Percentiles rank a stretch among this genome's conserved stretches.
These are phyloP conservation scores for Neurospora tetrasperma DNA, from an alignment of 495 filamentous ascomycete species.

Conservation along the genomic window DNA sequence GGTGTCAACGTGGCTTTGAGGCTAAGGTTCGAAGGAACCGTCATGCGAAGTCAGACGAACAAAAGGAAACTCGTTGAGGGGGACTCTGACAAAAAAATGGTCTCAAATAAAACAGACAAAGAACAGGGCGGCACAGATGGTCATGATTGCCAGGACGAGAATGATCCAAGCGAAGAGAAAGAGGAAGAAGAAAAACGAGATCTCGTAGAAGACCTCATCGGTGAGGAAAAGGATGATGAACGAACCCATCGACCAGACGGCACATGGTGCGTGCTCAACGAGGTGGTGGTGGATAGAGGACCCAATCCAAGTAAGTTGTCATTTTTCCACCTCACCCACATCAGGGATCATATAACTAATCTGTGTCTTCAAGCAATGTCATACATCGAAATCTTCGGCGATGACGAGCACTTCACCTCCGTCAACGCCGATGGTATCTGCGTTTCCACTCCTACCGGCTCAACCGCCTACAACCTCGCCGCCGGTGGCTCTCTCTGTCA, in stretches of 20 bases:
- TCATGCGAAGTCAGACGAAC: slow-evolving; percentile 70
- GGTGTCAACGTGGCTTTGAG: slow-evolving; percentile 84
- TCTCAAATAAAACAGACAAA: neutral
- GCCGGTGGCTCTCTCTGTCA: slow-evolving; percentile 93
- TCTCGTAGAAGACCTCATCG: slow-evolving; percentile 83
- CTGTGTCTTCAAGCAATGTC: slow-evolving; percentile 55
- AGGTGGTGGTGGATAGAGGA: slow-evolving; percentile 81
- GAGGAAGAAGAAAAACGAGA: slow-evolving; percentile 37
- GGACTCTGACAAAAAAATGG: slow-evolving; percentile 5
- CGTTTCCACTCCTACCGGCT: slow-evolving; percentile 85
- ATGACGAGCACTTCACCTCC: slow-evolving; percentile 88
- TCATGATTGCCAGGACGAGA: slow-evolving; percentile 1
- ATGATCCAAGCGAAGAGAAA: slow-evolving; percentile 19
- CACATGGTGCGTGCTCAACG: slow-evolving; percentile 84
- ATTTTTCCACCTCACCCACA: slow-evolving; percentile 7
- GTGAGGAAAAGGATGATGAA: slow-evolving; percentile 68
- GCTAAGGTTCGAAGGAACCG: slow-evolving; percentile 84
- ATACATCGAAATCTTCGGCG: slow-evolving; percentile 81
- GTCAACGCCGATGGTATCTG: slow-evolving; percentile 82
- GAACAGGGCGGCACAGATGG: neutral
- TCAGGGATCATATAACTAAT: slow-evolving; percentile 3
- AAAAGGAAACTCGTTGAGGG: slow-evolving; percentile 4
- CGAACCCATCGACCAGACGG: slow-evolving; percentile 71
- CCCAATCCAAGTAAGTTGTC: slow-evolving; percentile 67
- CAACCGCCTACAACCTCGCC: slow-evolving; percentile 94